These are phyloP conservation scores for Vitellaria paradoxa DNA, from an alignment of 179 eudicot genomes.

Conservation along the genomic window DNA sequence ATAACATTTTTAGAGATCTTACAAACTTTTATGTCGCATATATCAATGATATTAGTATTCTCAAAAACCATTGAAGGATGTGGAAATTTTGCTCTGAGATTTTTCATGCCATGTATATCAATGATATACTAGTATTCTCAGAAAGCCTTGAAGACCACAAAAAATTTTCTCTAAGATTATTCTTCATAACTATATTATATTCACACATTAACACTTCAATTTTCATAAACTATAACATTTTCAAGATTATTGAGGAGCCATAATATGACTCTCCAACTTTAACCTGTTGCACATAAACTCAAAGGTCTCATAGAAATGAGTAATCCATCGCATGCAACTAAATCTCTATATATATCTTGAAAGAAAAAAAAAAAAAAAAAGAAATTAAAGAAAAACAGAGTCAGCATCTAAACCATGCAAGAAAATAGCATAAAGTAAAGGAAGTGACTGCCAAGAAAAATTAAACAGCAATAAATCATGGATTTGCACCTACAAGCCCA, in stretches of 20 bases:
- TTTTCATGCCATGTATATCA: too few relatives aligned
- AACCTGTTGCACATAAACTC: background rate
- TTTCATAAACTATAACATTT: background rate
- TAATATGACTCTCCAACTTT: background rate
- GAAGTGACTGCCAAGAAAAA: constrained; percentile 3
- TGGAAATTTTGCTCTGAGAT: too few relatives aligned
- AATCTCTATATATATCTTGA: too few relatives aligned
- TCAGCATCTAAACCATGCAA: background rate
- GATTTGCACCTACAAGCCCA: background rate
- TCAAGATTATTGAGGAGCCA: background rate
- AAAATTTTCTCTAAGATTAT: background rate
- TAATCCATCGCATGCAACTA: background rate
- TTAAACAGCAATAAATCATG: constrained; percentile 3
- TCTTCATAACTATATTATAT: background rate
- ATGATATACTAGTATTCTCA: too few relatives aligned
- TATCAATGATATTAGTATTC: too few relatives aligned
- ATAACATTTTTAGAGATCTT: too few relatives aligned
- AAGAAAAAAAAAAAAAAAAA: too few relatives aligned
- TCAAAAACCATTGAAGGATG: too few relatives aligned
- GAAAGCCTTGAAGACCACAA: background rate
- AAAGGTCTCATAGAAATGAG: background rate
- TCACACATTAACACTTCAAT: background rate
- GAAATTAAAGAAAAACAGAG: too few relatives aligned
- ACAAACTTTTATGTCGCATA: too few relatives aligned
- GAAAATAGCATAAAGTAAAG: background rate